A percentile compares a stretch with the other conserved stretches of the same genome.
Conservation (phyloP, 2,329 filamentous ascomycete species). For the Microsporum canis region DNA sequence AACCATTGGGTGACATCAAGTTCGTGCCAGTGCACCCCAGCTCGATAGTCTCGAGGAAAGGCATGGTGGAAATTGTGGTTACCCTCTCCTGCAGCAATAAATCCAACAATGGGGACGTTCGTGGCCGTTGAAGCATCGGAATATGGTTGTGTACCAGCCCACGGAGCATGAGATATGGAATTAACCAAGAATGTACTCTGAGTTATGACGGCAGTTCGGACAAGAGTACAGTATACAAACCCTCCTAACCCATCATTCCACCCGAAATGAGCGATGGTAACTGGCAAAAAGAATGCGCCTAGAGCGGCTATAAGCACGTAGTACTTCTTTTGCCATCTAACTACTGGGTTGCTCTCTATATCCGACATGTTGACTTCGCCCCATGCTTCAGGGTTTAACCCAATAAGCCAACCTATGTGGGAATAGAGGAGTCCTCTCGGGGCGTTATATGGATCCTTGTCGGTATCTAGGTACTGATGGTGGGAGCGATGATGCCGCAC, state of each 20-base stretch:
- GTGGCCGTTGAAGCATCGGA: neutral
- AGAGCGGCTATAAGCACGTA: neutral
- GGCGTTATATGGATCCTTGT: neutral
- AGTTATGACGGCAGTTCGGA: neutral
- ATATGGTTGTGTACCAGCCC: neutral
- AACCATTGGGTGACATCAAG: neutral
- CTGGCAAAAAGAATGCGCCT: neutral
- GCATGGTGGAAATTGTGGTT: neutral
- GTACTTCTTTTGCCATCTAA: neutral
- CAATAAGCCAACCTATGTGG: neutral
- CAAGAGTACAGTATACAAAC: neutral
- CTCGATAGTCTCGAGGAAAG: neutral
- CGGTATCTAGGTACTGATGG: neutral
- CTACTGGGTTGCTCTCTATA: neutral
- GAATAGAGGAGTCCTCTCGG: neutral
- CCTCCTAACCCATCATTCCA: neutral
- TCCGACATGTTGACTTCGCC: neutral
- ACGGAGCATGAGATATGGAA: neutral
- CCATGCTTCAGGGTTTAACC: neutral
- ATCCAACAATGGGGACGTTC: neutral
- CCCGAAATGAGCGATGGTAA: neutral
- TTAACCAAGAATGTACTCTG: neutral
- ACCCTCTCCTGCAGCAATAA: neutral
- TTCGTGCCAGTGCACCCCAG: neutral
- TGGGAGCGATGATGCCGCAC: neutral